A percentile compares a stretch with the other conserved stretches of the same genome.
phyloP scores from a whole-genome alignment of 805 yeast genomes.

The Candida endomychidarum region DNA sequence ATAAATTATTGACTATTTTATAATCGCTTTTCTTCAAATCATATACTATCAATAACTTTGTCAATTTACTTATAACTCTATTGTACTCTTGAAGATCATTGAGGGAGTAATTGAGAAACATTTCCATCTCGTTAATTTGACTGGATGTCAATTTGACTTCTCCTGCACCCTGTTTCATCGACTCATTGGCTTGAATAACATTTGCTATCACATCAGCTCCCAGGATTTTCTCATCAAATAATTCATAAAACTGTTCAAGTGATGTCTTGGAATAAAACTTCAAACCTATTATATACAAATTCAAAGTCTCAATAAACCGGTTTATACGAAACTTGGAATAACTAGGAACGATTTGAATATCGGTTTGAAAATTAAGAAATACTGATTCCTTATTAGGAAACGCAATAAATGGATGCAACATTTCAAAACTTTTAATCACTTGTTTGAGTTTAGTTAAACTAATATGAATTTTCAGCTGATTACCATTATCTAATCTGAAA shows the following conservation, averaged over 20 bases:
- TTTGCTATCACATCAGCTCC: constrained; percentile 29
- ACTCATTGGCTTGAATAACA: constrained; percentile 18
- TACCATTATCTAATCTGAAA: constrained; percentile 12
- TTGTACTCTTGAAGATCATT: constrained; percentile 40
- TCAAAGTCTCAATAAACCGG: constrained; percentile 47
- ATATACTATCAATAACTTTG: constrained; percentile 34
- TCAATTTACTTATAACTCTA: constrained; percentile 30
- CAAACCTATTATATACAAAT: constrained; percentile 47
- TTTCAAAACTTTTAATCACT: constrained; percentile 23
- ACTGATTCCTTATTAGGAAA: constrained; percentile 21
- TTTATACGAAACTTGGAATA: constrained; percentile 49
- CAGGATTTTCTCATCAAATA: constrained; percentile 21
- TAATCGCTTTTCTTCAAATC: constrained; percentile 36
- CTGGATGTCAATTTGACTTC: constrained; percentile 23
- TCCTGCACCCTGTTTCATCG: constrained; percentile 21
- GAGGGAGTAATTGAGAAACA: constrained; percentile 47
- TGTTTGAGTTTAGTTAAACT: constrained; percentile 23
- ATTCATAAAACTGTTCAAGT: not conserved
- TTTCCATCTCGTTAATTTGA: constrained; percentile 41
- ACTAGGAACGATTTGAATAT: constrained; percentile 25
- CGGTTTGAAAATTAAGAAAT: constrained; percentile 29
- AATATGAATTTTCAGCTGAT: constrained; percentile 13
- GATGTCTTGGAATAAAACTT: constrained; percentile 20
- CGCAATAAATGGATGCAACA: constrained; percentile 20
- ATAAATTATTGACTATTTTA: constrained; percentile 19